Conservation (phyloP, 2,329 filamentous ascomycete species). For the Pseudocercospora vitis region DNA sequence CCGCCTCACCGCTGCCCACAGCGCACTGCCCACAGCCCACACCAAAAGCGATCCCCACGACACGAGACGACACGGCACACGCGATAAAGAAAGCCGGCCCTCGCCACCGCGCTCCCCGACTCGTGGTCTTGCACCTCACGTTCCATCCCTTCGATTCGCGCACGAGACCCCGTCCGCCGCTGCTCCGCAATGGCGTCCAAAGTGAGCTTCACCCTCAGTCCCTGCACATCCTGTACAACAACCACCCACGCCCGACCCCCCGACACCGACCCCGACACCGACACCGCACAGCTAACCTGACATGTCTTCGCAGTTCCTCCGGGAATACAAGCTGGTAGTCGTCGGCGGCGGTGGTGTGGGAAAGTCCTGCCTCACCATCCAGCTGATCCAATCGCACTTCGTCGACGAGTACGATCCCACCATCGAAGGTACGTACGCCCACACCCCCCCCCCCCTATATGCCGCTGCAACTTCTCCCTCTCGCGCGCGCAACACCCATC, state of each 20-base stretch:
- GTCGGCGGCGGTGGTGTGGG: slow-evolving; percentile 97
- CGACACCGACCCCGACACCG: slow-evolving; percentile 5
- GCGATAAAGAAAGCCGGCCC: neutral
- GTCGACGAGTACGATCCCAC: slow-evolving; percentile 99
- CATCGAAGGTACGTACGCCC: slow-evolving; percentile 76
- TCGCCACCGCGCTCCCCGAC: slow-evolving; percentile 7
- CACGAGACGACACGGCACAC: neutral
- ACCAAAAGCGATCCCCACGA: neutral
- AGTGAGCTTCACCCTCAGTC: slow-evolving; percentile 27
- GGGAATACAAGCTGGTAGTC: slow-evolving; percentile 69
- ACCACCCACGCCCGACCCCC: slow-evolving; percentile 6
- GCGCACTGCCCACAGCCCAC: neutral
- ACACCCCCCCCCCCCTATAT: slow-evolving; percentile 8
- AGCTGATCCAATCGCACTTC: slow-evolving; percentile 79
- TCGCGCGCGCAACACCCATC: neutral
- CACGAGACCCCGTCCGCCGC: slow-evolving; percentile 1
- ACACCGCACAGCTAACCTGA: slow-evolving; percentile 13
- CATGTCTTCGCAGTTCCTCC: slow-evolving; percentile 46
- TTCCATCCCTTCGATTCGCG: neutral
- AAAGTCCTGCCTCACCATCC: slow-evolving; percentile 99
- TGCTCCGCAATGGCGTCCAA: slow-evolving; percentile 37
- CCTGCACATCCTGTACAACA: slow-evolving; percentile 17
- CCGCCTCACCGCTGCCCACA: neutral
- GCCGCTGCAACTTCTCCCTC: neutral
- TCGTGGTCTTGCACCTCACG: slow-evolving; percentile 2